Conservation (phyloP, 2,329 filamentous ascomycete genomes). For the Penicillium sp. region DNA sequence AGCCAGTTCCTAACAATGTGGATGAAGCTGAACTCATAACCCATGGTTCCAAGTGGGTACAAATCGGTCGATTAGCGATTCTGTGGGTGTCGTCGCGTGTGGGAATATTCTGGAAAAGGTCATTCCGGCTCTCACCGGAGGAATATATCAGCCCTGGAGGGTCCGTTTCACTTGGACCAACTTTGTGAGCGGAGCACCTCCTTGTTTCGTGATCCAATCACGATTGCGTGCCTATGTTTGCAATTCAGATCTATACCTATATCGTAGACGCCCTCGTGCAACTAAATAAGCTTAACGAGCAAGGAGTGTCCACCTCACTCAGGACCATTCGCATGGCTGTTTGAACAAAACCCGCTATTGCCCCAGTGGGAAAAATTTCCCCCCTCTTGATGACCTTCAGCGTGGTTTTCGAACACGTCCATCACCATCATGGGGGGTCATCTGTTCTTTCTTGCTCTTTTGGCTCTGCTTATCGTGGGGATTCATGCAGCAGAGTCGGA, state of each 20-base stretch:
- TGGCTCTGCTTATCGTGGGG: constrained; percentile 4
- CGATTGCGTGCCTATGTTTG: too few species aligned
- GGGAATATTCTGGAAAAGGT: neutral
- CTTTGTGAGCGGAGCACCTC: neutral
- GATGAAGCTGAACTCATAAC: neutral
- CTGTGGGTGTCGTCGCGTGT: neutral
- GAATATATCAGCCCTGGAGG: neutral
- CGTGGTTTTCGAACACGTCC: neutral
- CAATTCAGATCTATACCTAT: neutral
- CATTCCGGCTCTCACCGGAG: neutral
- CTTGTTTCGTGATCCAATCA: neutral
- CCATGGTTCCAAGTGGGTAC: neutral
- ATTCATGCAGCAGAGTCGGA: neutral
- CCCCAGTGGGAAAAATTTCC: neutral
- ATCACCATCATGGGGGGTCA: constrained; percentile 4
- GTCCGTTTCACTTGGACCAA: neutral
- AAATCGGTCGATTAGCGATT: neutral
- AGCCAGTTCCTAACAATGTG: neutral
- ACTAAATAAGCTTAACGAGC: constrained; percentile 4
- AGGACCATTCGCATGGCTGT: neutral
- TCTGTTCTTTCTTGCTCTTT: neutral
- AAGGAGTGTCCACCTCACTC: constrained; percentile 1
- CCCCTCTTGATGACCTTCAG: neutral
- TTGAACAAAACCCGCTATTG: constrained; percentile 7
- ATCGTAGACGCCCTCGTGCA: neutral